Evolutionary conservation across 495 filamentous ascomycete species (phyloP), one percentile per base, ranked within the genome.

Genomic region (Tuber aestivum): DNA sequence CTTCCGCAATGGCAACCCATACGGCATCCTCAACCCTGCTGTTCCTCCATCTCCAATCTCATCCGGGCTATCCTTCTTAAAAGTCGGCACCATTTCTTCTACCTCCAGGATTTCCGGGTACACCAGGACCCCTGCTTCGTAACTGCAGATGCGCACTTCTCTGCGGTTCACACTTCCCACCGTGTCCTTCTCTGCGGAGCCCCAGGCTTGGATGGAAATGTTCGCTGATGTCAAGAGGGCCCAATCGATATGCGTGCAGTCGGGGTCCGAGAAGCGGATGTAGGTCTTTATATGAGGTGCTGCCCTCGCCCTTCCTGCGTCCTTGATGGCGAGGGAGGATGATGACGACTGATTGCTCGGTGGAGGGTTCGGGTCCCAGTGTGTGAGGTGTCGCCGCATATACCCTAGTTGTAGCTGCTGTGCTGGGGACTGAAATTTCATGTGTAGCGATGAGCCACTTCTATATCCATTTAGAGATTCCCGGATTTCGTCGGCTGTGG

Each of bases 241-340:
- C 94, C 94, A 97, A 79, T 95, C 92, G 50, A 97, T 92, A 0
- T 76, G 83, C 2, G 84, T 83, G 76, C 86, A 85, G 2, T 76
- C 80, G 10, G 82, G 70, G 72, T 89, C 84, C 16, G 86, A 81
- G 81, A 91, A 96, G 7, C 93, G 89, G 70, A 95, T 89, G 76
- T 95, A 97, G 0, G 94, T 97, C 83, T 97, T 97, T 78, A 97
- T 92, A 81, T 97, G 94, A 0, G 94, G 94, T 5, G 94, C 94
- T 6, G 94, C 94, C n/a, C 89, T 87, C n/a, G 89, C 86, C 69
- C 94, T 87, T 18, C 91, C 89, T 38, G 89, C 88, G 21, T n/a
- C 20, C 35, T 23, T 37, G 8, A 40, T 12, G 12, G 14, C 70
- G 27, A 41, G 23, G 14, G 69, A 70, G 23, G 72, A 41, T 1